Evolutionary conservation across 805 yeast genomes (phyloP).

Genomic region (Candida ipomoeae): DNA sequence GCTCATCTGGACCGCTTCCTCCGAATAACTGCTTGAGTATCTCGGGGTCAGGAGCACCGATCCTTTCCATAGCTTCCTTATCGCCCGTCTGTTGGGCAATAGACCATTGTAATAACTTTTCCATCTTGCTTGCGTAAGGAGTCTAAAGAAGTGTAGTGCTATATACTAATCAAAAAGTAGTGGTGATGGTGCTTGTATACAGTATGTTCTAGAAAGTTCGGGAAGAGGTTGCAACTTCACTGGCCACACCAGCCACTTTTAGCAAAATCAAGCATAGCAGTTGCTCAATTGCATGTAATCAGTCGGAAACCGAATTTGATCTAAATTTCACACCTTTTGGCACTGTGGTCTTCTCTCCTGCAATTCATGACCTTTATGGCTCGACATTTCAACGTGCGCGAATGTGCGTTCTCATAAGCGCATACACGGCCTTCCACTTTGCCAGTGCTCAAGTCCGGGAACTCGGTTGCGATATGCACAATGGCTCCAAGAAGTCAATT

Average conservation of each 20-base stretch:
- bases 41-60: constrained; percentile 77
- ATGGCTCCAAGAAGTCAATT: background rate
- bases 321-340: background rate
- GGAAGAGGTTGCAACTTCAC: constrained; percentile 2
- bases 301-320: background rate
- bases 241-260: background rate
- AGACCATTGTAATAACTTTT: constrained; percentile 90
- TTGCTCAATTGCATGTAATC: no score
- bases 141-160: background rate
- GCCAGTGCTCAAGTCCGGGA: background rate
- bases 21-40: constrained; percentile 70
- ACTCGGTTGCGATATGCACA: background rate
- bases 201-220: constrained; percentile 17
- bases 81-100: constrained; percentile 72
- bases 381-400: background rate
- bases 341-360: background rate
- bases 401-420: constrained; percentile 1
- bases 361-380: background rate
- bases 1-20: constrained; percentile 71
- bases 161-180: background rate
- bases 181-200: constrained; percentile 8
- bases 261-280: no score
- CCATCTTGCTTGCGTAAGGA: constrained; percentile 49
- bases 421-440: constrained; percentile 1
- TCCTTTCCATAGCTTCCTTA: constrained; percentile 57